Evolutionary conservation across 2,329 filamentous ascomycete species (phyloP), one percentile per base, ranked within the genome.

Genomic region (Neospermospora avenae): DNA sequence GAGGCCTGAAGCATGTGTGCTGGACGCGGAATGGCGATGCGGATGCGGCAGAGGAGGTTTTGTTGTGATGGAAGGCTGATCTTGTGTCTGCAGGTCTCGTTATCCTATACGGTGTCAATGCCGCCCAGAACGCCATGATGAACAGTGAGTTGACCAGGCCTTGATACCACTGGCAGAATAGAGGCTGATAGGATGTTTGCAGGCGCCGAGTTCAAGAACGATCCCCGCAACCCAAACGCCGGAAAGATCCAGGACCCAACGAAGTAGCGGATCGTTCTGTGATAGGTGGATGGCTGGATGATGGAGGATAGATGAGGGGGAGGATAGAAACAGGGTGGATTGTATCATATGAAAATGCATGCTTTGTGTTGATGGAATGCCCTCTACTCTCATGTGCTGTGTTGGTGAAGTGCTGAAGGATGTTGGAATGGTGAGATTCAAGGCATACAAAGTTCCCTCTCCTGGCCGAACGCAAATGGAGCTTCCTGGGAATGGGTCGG

Each of bases 131-230:
- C 76, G 79, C 84, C 71, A 84, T 96, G 81, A 86, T 88, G 80
- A 80, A 85, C 76, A 84, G 93, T 98, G 86, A 77, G 86, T 84
- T 11, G 6, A 8, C 10, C 4, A 18, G 1, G 24, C 10, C 2
- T 13, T 13, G 10, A 16, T 73, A 54, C 45, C 18, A 22, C 34
- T 14, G 20, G 18, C 3, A 16, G 45, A 5, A 20, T 35, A 22
- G 14, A 14, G 55, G 62, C 45, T 42, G 31, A 55, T 52, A 45
- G 61, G 44, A 71, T 61, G 39, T 63, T 63, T 45, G 25, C 53
- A 98, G 93, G 86, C 81, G 90, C 90, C 71, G 91, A 98, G 81
- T 97, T 85, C 86, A 96, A 93, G 87, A 96, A 96, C 83, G 93
- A 98, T 80, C 91, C 93, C 69, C 87, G 93, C 78, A 97, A 97